Evolutionary conservation across 768 basidiomycete genomes (phyloP).

Genomic region (Chalciporus piperatus): DNA sequence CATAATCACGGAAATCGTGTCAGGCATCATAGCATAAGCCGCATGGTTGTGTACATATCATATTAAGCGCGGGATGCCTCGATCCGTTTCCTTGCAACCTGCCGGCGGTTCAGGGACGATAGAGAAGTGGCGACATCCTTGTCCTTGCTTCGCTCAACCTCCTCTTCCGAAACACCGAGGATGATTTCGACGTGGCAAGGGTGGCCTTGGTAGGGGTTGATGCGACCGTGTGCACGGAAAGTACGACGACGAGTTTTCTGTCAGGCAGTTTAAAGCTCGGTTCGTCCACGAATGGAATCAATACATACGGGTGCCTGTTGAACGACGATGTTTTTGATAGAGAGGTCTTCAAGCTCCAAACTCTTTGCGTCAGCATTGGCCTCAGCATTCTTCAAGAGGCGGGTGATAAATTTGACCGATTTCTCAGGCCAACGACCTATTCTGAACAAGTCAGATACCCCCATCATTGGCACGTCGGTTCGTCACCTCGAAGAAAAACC

Average conservation of each 20-base stretch:
- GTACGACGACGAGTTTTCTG: slow-evolving; percentile 99
- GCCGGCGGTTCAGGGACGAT: slow-evolving; percentile 76
- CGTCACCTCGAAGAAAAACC: slow-evolving; percentile 27
- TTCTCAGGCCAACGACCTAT: slow-evolving; percentile 99
- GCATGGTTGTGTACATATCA: background rate
- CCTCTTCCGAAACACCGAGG: slow-evolving; percentile 70
- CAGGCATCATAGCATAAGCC: background rate
- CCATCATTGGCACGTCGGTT: background rate
- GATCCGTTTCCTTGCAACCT: slow-evolving; percentile 83
- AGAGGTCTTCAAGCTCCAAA: slow-evolving; percentile 86
- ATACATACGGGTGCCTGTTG: slow-evolving; percentile 93
- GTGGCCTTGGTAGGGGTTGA: slow-evolving; percentile 99
- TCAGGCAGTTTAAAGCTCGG: slow-evolving; percentile 2
- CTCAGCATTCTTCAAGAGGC: slow-evolving; percentile 97
- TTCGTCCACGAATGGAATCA: background rate
- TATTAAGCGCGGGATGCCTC: slow-evolving; percentile 72
- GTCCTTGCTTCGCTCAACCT: slow-evolving; percentile 93
- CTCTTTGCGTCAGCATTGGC: slow-evolving; percentile 98
- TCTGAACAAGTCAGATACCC: background rate
- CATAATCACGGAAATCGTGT: background rate
- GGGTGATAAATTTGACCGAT: slow-evolving; percentile 91
- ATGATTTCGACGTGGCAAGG: slow-evolving; percentile 97
- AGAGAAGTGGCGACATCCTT: slow-evolving; percentile 55
- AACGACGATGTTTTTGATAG: slow-evolving; percentile 96
- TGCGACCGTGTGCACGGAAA: slow-evolving; percentile 96